phyloP scores from a whole-genome alignment of 1,284 basidiomycete genomes.

The Violaceomyces palustris region DNA sequence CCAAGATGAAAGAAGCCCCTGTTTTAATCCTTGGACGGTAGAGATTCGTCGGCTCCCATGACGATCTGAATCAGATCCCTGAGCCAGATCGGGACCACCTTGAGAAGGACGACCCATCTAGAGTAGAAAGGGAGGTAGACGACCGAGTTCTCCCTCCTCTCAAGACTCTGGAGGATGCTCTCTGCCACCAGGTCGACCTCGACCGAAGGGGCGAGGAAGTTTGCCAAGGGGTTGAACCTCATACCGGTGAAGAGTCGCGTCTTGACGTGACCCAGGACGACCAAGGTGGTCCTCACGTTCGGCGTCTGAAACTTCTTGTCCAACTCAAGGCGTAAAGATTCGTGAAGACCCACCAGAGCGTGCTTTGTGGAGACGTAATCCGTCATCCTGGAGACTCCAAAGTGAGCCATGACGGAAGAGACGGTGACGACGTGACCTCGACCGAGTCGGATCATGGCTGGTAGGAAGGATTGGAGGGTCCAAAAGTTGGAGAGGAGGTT shows the following conservation, averaged over 20 bases:
- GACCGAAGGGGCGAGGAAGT: slow-evolving; percentile 35
- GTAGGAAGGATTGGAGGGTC: slow-evolving; percentile 87
- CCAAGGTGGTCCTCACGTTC: slow-evolving; percentile 39
- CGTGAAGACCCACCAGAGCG: slow-evolving; percentile 47
- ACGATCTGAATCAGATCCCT: no score
- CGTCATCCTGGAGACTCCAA: slow-evolving; percentile 68
- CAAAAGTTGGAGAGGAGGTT: slow-evolving; percentile 87
- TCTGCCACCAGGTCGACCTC: slow-evolving; percentile 24
- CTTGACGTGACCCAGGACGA: slow-evolving; percentile 38
- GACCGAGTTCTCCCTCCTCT: no score
- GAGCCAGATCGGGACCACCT: no score
- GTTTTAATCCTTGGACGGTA: no score
- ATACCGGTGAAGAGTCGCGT: slow-evolving; percentile 40
- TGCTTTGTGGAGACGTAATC: slow-evolving; percentile 52
- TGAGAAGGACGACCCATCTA: no score
- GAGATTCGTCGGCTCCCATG: no score
- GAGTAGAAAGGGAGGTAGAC: no score
- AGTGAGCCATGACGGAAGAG: slow-evolving; percentile 70
- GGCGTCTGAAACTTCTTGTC: slow-evolving; percentile 28
- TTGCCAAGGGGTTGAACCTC: slow-evolving; percentile 12
- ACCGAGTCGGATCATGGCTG: slow-evolving; percentile 64
- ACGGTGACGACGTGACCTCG: slow-evolving; percentile 64
- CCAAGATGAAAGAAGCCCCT: no score
- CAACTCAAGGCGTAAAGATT: slow-evolving; percentile 46
- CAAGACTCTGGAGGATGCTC: slow-evolving; percentile 22